Conservation (phyloP, 1,139 yeast genomes). For the Yamadazyma diddensiae region DNA sequence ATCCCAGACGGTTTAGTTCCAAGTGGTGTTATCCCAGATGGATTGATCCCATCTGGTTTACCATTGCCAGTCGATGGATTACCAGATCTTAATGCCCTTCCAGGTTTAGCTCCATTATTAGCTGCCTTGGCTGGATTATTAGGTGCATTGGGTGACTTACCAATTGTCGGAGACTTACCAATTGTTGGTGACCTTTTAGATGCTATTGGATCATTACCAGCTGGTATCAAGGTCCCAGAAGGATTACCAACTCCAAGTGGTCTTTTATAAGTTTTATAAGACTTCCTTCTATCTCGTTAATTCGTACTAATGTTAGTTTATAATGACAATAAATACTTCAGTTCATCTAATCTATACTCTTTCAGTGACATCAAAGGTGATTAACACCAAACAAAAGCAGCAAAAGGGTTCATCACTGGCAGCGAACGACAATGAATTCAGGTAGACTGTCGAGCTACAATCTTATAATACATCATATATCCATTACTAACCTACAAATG, state of each 20-base stretch:
- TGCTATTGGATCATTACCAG: conserved; percentile 10
- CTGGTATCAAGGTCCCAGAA: conserved; percentile 8
- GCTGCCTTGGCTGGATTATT: conserved; percentile 8
- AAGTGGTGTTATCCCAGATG: conserved; percentile 9
- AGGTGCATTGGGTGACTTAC: conserved; percentile 8
- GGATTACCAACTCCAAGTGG: conserved; percentile 12
- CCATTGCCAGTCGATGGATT: conserved; percentile 7
- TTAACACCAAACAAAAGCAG: no score
- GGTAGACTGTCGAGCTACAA: background rate
- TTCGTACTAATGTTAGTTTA: background rate
- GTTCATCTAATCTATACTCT: no score
- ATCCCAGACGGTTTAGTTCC: conserved; percentile 8
- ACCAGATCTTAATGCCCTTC: conserved; percentile 1
- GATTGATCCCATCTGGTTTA: conserved; percentile 4
- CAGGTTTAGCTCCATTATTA: conserved; percentile 6
- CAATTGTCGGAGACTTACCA: conserved; percentile 12
- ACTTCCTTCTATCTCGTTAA: background rate
- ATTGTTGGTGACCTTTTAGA: conserved; percentile 10
- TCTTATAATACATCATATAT: background rate
- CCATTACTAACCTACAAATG: background rate
- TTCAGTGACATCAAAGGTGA: no score
- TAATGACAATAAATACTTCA: no score
- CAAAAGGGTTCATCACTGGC: no score
- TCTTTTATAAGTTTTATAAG: conserved; percentile 8
- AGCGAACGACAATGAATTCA: no score